A percentile compares a stretch with the other conserved stretches of the same genome.
Conservation (phyloP, 2,329 filamentous ascomycete genomes). For the Parascedosporium putredinis region DNA sequence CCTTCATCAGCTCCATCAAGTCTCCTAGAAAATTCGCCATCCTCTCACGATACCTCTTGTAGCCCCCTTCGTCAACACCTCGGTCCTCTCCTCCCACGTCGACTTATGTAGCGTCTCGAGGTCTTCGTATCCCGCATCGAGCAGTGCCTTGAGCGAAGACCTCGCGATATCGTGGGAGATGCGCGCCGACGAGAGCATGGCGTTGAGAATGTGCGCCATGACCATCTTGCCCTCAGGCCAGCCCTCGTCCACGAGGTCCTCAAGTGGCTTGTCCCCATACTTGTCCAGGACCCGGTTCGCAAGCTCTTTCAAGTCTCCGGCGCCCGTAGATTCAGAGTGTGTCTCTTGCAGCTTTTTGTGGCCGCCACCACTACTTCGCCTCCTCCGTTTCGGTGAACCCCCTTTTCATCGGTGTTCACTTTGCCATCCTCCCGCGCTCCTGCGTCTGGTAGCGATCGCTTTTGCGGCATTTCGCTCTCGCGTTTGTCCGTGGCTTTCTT, state of each 20-base stretch:
- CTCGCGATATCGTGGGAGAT: slow-evolving; percentile 5
- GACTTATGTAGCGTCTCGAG: background rate
- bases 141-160: background rate
- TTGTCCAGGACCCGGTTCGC: background rate
- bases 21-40: slow-evolving; percentile 6
- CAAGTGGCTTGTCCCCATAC: slow-evolving; percentile 1
- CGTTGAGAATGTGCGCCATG: slow-evolving; percentile 7
- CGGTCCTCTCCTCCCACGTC: background rate
- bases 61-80: slow-evolving; percentile 3
- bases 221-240: background rate
- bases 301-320: background rate
- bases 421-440: no score
- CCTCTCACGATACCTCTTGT: slow-evolving; percentile 3
- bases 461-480: no score
- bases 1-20: background rate
- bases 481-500: no score
- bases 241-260: background rate
- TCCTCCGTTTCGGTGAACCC: no score
- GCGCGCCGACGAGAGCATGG: background rate
- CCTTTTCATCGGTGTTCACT: no score
- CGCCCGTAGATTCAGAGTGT: background rate
- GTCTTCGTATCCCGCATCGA: slow-evolving; percentile 5
- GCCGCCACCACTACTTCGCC: background rate
- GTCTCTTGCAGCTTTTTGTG: background rate
- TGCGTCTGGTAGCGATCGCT: no score